These are phyloP conservation scores for Xylaria bambusicola DNA, from an alignment of 495 filamentous ascomycete species.

Conservation along the genomic window DNA sequence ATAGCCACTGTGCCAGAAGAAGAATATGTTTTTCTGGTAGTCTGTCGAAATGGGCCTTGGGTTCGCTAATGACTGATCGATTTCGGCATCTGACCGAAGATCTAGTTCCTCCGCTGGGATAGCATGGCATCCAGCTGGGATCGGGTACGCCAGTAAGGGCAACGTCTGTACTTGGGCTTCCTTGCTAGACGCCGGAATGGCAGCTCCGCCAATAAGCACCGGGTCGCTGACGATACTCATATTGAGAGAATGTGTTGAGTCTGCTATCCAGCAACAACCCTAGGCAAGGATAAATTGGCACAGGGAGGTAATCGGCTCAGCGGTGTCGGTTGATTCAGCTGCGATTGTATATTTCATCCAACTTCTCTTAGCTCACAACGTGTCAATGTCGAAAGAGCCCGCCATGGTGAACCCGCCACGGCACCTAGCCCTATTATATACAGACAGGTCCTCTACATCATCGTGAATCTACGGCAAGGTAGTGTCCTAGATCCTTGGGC, in stretches of 20 bases:
- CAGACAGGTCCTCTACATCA: not conserved
- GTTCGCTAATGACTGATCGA: constrained; percentile 47
- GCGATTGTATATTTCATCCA: too few species aligned
- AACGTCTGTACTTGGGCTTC: constrained; percentile 1
- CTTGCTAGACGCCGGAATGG: constrained; percentile 13
- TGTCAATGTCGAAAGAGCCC: constrained; percentile 10
- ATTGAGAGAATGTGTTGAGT: not conserved
- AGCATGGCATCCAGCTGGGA: constrained; percentile 35
- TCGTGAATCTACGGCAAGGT: not conserved
- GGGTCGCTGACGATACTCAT: constrained; percentile 15
- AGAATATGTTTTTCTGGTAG: constrained; percentile 55
- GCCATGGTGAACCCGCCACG: constrained; percentile 13
- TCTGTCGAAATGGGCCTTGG: constrained; percentile 38
- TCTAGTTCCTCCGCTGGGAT: constrained; percentile 43
- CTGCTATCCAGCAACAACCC: not conserved
- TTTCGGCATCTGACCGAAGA: constrained; percentile 45
- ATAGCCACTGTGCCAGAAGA: constrained; percentile 58
- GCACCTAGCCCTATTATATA: constrained; percentile 6
- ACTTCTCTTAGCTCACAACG: not conserved
- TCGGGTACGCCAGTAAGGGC: constrained; percentile 24
- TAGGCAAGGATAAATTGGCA: not conserved
- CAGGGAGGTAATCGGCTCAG: too few species aligned
- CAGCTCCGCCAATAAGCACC: constrained; percentile 6
- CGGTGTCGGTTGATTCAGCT: not conserved
- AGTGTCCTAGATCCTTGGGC: constrained; percentile 1